Evolutionary conservation across 2,329 filamentous ascomycete species (phyloP).

Genomic region (Talaromyces sp.): DNA sequence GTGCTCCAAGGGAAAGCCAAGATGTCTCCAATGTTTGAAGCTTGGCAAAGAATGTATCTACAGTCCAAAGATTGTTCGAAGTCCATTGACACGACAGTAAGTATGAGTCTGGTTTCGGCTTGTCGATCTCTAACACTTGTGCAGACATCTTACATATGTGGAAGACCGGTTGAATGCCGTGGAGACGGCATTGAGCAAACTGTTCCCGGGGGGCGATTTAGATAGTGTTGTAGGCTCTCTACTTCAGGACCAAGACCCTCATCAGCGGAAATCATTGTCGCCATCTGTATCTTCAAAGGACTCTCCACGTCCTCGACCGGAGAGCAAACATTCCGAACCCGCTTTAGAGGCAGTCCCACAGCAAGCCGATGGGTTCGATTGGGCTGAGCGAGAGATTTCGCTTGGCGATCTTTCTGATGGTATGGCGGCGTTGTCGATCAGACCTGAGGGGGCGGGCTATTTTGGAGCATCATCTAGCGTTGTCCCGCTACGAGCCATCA

Average conservation of each 20-base stretch:
- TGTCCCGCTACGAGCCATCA: constrained; percentile 36
- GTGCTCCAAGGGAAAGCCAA: constrained; percentile 43
- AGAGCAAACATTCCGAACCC: constrained; percentile 33
- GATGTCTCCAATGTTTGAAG: constrained; percentile 39
- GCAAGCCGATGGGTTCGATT: constrained; percentile 51
- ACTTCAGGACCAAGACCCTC: constrained; percentile 34
- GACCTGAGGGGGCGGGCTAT: constrained; percentile 39
- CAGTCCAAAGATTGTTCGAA: constrained; percentile 41
- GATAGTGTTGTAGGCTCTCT: constrained; percentile 39
- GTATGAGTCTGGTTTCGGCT: constrained; percentile 18
- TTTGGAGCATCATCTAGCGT: constrained; percentile 41
- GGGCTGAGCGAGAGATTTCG: constrained; percentile 43
- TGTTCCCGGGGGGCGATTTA: constrained; percentile 39
- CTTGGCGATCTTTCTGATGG: constrained; percentile 39
- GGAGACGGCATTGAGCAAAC: constrained; percentile 36
- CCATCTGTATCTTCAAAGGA: constrained; percentile 39
- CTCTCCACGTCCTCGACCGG: constrained; percentile 34
- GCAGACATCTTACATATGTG: constrained; percentile 39
- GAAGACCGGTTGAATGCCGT: constrained; percentile 40
- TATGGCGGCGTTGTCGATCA: constrained; percentile 41
- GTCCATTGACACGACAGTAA: constrained; percentile 42
- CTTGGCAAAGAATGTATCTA: constrained; percentile 41
- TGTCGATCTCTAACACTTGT: neutral
- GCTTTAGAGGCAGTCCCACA: constrained; percentile 45
- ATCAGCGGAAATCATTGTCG: constrained; percentile 29